Percentiles rank a stretch among this genome's conserved stretches.
These are phyloP conservation scores for Quercus suber DNA, from an alignment of 306 rosid species.

Conservation along the genomic window DNA sequence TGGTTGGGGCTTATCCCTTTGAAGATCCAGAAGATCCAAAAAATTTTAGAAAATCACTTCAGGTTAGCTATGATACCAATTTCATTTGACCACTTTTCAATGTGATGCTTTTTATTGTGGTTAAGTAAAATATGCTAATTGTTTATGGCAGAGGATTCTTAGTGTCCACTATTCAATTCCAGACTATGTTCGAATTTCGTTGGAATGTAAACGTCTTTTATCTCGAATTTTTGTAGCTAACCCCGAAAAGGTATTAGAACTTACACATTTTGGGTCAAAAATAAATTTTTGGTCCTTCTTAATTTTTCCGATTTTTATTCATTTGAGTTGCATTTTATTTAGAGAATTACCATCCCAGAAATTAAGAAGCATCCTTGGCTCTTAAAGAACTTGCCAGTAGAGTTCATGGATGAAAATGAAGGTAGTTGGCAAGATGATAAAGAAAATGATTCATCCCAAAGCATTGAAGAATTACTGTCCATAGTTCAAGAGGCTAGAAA, in stretches of 20 bases:
- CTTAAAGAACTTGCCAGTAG: constrained; percentile 62
- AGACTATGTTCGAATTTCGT: constrained; percentile 67
- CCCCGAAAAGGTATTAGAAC: constrained; percentile 65
- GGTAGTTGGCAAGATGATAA: constrained; percentile 22
- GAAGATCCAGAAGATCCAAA: constrained; percentile 96
- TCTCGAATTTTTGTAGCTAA: constrained; percentile 80
- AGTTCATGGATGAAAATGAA: constrained; percentile 54
- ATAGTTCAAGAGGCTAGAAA: constrained; percentile 79
- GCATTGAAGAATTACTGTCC: constrained; percentile 58
- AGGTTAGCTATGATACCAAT: constrained; percentile 38
- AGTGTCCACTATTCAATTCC: constrained; percentile 88
- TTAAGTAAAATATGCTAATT: constrained; percentile 7
- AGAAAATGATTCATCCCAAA: constrained; percentile 37
- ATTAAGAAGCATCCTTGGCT: constrained; percentile 81
- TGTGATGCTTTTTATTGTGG: not conserved
- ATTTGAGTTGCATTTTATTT: constrained; percentile 5
- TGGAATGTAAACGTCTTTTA: constrained; percentile 81
- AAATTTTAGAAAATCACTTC: constrained; percentile 94
- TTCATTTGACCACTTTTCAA: not conserved
- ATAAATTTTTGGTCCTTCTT: not conserved
- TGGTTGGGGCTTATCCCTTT: constrained; percentile 98
- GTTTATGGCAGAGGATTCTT: constrained; percentile 72
- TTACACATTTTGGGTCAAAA: not conserved
- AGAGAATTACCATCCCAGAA: constrained; percentile 91
- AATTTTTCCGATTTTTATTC: not conserved